A percentile compares a stretch with the other conserved stretches of the same genome.
These are phyloP conservation scores for Davidsoniella virescens DNA, from an alignment of 2,329 filamentous ascomycete species.

Conservation along the genomic window DNA sequence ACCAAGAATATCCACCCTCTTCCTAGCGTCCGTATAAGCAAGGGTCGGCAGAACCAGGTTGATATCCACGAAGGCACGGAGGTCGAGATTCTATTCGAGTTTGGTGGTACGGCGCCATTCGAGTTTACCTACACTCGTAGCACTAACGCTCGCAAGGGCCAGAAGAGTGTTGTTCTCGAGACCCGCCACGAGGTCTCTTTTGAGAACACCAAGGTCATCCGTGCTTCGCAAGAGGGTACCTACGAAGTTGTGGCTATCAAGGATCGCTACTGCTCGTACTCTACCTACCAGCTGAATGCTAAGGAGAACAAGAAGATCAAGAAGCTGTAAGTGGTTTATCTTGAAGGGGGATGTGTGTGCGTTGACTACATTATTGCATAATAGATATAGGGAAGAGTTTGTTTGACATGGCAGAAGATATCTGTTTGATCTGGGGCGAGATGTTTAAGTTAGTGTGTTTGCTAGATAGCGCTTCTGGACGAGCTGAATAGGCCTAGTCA, in stretches of 20 bases:
- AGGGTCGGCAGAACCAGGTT: slow-evolving; percentile 61
- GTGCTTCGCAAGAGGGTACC: slow-evolving; percentile 82
- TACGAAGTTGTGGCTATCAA: slow-evolving; percentile 96
- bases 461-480: neutral
- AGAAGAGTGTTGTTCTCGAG: slow-evolving; percentile 68
- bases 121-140: slow-evolving; percentile 94
- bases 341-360: neutral
- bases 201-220: slow-evolving; percentile 65
- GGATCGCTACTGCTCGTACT: slow-evolving; percentile 81
- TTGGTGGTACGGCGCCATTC: slow-evolving; percentile 88
- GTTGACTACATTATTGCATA: neutral
- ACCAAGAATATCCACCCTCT: slow-evolving; percentile 78
- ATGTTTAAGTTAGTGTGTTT: neutral
- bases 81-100: slow-evolving; percentile 85
- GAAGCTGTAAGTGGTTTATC: slow-evolving; percentile 7
- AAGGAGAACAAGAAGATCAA: slow-evolving; percentile 25
- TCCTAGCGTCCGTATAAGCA: slow-evolving; percentile 78
- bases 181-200: slow-evolving; percentile 77
- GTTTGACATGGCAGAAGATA: neutral
- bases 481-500: neutral
- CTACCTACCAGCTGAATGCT: slow-evolving; percentile 46
- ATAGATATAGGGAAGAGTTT: neutral
- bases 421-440: neutral
- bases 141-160: slow-evolving; percentile 66
- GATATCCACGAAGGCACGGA: slow-evolving; percentile 96